Evolutionary conservation across 345 rosid genomes (phyloP).

Genomic region (Excoecaria agallocha): DNA sequence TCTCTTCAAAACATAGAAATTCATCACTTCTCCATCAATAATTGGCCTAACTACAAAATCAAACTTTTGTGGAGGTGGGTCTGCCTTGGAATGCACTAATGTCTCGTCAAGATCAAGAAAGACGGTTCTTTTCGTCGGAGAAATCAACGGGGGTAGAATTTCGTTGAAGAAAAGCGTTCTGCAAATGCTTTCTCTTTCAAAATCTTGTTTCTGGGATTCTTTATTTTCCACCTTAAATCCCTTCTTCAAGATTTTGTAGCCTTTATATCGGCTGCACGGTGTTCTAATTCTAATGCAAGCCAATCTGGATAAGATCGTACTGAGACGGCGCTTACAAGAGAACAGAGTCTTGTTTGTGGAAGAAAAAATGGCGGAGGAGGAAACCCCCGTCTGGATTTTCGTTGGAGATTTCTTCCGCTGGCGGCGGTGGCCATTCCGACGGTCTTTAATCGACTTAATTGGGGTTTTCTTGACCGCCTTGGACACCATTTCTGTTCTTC

Average conservation of each 20-base stretch:
- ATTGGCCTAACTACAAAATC: constrained; percentile 66
- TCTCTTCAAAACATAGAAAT: constrained; percentile 76
- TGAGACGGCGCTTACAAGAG: constrained; percentile 64
- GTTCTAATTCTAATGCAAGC: constrained; percentile 43
- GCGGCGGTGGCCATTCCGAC: constrained; percentile 34
- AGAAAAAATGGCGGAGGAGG: constrained; percentile 47
- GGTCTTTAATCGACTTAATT: constrained; percentile 42
- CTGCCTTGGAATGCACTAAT: constrained; percentile 70
- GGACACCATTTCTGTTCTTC: constrained; percentile 52
- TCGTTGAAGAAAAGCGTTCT: constrained; percentile 31
- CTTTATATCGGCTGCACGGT: constrained; percentile 39
- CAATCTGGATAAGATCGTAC: constrained; percentile 56
- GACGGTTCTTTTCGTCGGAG: constrained; percentile 47
- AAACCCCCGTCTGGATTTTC: constrained; percentile 10
- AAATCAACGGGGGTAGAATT: constrained; percentile 39
- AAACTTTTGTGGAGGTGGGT: constrained; percentile 55
- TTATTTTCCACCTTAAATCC: not conserved
- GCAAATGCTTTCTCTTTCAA: constrained; percentile 10
- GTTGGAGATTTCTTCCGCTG: constrained; percentile 38
- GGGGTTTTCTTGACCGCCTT: constrained; percentile 46
- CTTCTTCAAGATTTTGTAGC: constrained; percentile 53
- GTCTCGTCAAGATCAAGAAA: constrained; percentile 94
- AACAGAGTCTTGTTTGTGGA: constrained; percentile 58
- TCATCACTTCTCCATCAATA: constrained; percentile 58
- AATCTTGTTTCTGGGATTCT: not conserved